Conservation (phyloP, 1,284 basidiomycete genomes). For the Apiotrichum mycotoxinovorans region DNA sequence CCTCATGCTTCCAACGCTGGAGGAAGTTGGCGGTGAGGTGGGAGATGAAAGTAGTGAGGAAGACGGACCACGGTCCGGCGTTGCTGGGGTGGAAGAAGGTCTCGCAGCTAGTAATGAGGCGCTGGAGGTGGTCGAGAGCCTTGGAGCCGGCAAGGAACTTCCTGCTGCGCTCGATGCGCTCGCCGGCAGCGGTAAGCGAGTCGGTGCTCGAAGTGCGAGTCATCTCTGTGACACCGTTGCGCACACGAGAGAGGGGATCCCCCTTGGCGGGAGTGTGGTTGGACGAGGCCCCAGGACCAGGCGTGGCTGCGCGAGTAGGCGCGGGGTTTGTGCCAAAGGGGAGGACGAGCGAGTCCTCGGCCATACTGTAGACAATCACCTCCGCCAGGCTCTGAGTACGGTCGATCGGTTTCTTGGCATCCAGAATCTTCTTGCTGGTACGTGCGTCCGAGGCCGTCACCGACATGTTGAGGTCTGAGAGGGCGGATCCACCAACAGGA, state of each 20-base stretch:
- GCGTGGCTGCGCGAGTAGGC: conserved; percentile 55
- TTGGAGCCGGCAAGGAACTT: conserved; percentile 77
- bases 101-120: conserved; percentile 87
- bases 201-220: conserved; percentile 49
- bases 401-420: conserved; percentile 73
- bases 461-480: conserved; percentile 42
- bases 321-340: conserved; percentile 33
- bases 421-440: conserved; percentile 61
- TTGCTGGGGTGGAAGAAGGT: conserved; percentile 56
- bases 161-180: conserved; percentile 39
- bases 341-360: conserved; percentile 66
- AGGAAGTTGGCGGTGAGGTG: conserved; percentile 79
- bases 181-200: conserved; percentile 42
- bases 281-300: conserved; percentile 23
- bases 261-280: conserved; percentile 9
- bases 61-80: conserved; percentile 51
- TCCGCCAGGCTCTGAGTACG: conserved; percentile 75
- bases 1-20: conserved; percentile 78
- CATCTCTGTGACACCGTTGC: conserved; percentile 38
- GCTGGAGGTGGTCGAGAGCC: conserved; percentile 83
- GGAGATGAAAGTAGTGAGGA: conserved; percentile 70
- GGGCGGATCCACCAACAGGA: conserved; percentile 40
- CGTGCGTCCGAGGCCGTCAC: conserved; percentile 55
- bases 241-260: conserved; percentile 25
- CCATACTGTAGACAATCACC: conserved; percentile 86